phyloP scores from a whole-genome alignment of 495 filamentous ascomycete species.

The Collariella sp. region DNA sequence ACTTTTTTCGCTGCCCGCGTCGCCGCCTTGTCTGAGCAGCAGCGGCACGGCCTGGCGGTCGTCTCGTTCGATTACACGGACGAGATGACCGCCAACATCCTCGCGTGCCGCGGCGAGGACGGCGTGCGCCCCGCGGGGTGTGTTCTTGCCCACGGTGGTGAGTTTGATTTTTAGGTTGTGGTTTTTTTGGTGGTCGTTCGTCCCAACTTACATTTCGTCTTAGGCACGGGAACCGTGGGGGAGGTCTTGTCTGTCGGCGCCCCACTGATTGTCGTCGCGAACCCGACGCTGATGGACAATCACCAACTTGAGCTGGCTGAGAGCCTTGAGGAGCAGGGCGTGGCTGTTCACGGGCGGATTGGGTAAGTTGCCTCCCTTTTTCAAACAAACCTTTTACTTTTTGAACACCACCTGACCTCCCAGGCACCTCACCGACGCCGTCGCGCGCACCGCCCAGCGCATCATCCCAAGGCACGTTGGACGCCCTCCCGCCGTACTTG shows the following conservation, averaged over 20 bases:
- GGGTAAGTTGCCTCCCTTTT: conserved; percentile 40
- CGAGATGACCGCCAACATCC: conserved; percentile 48
- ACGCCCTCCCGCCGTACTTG: conserved; percentile 22
- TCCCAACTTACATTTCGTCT: conserved; percentile 8
- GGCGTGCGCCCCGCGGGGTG: conserved; percentile 42
- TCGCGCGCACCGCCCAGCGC: conserved; percentile 14
- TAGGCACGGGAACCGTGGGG: conserved; percentile 84
- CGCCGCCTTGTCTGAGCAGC: conserved; percentile 3
- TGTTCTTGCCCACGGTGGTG: conserved; percentile 88
- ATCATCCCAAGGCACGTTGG: conserved; percentile 23
- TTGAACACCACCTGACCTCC: not conserved
- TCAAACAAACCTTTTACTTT: not conserved
- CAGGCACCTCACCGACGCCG: conserved; percentile 25
- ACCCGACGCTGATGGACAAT: conserved; percentile 73
- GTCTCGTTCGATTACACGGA: conserved; percentile 57
- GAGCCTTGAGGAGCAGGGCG: conserved; percentile 58
- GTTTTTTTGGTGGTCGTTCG: not conserved
- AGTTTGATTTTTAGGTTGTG: conserved; percentile 15
- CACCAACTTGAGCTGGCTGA: conserved; percentile 83
- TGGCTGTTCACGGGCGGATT: conserved; percentile 57
- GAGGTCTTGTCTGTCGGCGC: conserved; percentile 60
- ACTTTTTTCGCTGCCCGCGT: conserved; percentile 22
- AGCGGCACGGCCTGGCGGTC: conserved; percentile 37
- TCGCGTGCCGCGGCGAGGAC: conserved; percentile 23
- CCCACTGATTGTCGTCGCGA: conserved; percentile 78